Conservation (phyloP, 805 yeast species). For the Brettanomyces custersianus region DNA sequence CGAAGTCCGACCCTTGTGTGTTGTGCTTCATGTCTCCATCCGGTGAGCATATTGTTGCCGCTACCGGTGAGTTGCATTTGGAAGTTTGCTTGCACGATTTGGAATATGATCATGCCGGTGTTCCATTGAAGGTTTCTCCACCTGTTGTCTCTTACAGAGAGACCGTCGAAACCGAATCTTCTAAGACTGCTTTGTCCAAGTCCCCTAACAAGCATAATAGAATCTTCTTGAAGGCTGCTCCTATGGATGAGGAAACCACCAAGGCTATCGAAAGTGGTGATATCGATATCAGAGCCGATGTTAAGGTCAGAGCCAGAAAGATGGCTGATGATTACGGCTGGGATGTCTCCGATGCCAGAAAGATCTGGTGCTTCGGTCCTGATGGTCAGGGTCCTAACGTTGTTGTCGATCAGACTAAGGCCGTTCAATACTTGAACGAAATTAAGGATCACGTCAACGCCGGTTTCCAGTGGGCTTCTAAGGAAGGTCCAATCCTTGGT, state of each 20-base stretch:
- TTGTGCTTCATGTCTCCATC: constrained; percentile 77
- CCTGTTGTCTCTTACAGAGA: constrained; percentile 99
- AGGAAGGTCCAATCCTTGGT: constrained; percentile 98
- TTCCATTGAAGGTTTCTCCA: constrained; percentile 95
- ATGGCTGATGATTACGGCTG: constrained; percentile 98
- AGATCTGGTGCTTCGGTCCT: constrained; percentile 99
- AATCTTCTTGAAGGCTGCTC: constrained; percentile 95
- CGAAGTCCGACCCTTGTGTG: constrained; percentile 99
- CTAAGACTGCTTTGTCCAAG: constrained; percentile 94
- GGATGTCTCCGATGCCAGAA: constrained; percentile 99
- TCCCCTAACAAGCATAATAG: constrained; percentile 99
- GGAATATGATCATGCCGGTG: constrained; percentile 99
- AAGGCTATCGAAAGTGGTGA: constrained; percentile 89
- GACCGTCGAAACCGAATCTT: constrained; percentile 89
- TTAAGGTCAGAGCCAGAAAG: constrained; percentile 98
- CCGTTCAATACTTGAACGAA: constrained; percentile 97
- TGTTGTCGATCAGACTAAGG: constrained; percentile 99
- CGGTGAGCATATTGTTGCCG: constrained; percentile 99
- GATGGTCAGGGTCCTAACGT: constrained; percentile 98
- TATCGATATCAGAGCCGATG: constrained; percentile 91
- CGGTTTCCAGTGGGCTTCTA: constrained; percentile 99
- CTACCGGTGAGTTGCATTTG: constrained; percentile 99
- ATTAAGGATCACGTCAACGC: constrained; percentile 99
- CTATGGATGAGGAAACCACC: constrained; percentile 88
- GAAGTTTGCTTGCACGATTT: constrained; percentile 95